phyloP scores from a whole-genome alignment of 129 eudicot genomes.

The Calendula officinalis region DNA sequence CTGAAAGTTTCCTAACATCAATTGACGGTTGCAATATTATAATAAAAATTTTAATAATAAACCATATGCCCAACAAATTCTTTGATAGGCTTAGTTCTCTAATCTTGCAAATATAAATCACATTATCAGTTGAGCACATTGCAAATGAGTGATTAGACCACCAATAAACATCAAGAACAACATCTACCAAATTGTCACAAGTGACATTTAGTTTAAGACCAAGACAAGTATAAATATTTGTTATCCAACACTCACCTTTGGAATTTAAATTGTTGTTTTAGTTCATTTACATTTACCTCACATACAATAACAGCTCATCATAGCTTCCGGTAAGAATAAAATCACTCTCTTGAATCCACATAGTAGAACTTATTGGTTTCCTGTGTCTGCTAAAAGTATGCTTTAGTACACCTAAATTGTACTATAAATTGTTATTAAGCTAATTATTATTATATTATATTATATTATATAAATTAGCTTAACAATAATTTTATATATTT shows the following conservation, averaged over 20 bases:
- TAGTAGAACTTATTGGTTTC: constrained; percentile 41
- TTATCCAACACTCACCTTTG: constrained; percentile 6
- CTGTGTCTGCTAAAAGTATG: constrained; percentile 43
- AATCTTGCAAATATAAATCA: constrained; percentile 53
- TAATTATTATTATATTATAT: too few species aligned
- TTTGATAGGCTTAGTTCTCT: constrained; percentile 45
- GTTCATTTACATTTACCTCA: constrained; percentile 37
- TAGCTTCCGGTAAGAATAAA: constrained; percentile 55
- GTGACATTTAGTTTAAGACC: constrained; percentile 3
- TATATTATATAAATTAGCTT: too few species aligned
- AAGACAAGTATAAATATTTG: neutral
- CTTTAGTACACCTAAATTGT: constrained; percentile 48
- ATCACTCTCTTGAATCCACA: constrained; percentile 63
- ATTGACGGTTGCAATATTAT: neutral
- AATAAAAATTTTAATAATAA: constrained; percentile 1
- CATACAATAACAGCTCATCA: constrained; percentile 53
- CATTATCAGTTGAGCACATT: constrained; percentile 44
- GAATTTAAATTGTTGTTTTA: constrained; percentile 50
- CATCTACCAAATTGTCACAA: constrained; percentile 40
- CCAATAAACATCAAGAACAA: constrained; percentile 65
- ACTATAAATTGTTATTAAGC: too few species aligned
- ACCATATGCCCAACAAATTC: constrained; percentile 58
- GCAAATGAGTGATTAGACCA: constrained; percentile 55
- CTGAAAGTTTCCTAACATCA: constrained; percentile 33
- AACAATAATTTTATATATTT: too few species aligned